phyloP scores from a whole-genome alignment of 768 basidiomycete species.

The Termitomyces sp. region DNA sequence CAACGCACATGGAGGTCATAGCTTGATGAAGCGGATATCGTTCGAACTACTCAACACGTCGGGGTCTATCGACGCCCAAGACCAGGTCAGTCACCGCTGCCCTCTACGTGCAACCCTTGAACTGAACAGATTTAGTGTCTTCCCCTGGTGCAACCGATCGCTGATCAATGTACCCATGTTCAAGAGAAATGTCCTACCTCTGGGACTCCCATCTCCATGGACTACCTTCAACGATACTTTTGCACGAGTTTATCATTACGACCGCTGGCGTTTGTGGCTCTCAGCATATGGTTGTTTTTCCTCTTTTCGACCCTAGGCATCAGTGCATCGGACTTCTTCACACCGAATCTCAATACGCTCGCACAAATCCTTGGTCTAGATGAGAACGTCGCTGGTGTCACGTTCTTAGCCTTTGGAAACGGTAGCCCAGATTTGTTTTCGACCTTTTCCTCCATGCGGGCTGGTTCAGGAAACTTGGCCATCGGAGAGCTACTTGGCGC shows the following conservation, averaged over 20 bases:
- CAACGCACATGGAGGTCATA: slow-evolving; percentile 21
- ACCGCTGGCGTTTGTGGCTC: slow-evolving; percentile 54
- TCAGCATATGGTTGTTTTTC: slow-evolving; percentile 80
- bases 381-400: slow-evolving; percentile 94
- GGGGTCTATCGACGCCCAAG: slow-evolving; percentile 11
- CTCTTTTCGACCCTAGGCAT: slow-evolving; percentile 96
- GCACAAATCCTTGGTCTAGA: slow-evolving; percentile 80
- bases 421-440: slow-evolving; percentile 96
- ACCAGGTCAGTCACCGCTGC: slow-evolving; percentile 20
- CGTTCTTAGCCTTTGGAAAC: slow-evolving; percentile 95
- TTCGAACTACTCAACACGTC: slow-evolving; percentile 25
- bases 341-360: slow-evolving; percentile 90
- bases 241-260: slow-evolving; percentile 53
- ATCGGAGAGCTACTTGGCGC: slow-evolving; percentile 95
- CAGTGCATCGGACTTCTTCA: slow-evolving; percentile 95
- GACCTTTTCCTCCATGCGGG: slow-evolving; percentile 89
- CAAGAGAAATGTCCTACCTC: slow-evolving; percentile 48
- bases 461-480: slow-evolving; percentile 81
- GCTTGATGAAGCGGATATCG: slow-evolving; percentile 38
- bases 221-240: slow-evolving; percentile 68
- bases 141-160: slow-evolving; percentile 49
- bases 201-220: slow-evolving; percentile 62
- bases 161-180: slow-evolving; percentile 65
- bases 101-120: neutral
- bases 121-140: slow-evolving; percentile 43